Evolutionary conservation across 2,329 filamentous ascomycete genomes (phyloP).

Genomic region (Colletotrichum sp.): DNA sequence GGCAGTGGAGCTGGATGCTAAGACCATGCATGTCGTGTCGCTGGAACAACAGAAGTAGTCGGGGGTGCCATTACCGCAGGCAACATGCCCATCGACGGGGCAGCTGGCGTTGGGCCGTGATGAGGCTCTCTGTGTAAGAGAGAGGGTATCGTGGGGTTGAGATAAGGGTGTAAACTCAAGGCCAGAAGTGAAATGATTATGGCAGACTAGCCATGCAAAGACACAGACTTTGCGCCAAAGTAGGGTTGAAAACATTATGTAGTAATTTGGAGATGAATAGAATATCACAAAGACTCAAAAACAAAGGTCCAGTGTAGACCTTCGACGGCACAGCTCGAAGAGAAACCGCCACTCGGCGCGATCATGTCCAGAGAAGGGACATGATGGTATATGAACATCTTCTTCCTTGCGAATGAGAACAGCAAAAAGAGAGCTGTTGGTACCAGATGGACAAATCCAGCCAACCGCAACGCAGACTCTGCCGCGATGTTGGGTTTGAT

Average conservation of each 20-base stretch:
- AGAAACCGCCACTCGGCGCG: not conserved
- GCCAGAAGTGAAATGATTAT: not conserved
- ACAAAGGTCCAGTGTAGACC: not conserved
- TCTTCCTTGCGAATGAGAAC: not conserved
- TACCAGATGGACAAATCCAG: not conserved
- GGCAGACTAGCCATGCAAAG: not conserved
- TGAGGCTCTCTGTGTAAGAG: not conserved
- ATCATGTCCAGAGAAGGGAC: not conserved
- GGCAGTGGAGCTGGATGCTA: constrained; percentile 68
- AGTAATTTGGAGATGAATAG: not conserved
- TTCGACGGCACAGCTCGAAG: not conserved
- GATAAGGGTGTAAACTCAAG: not conserved
- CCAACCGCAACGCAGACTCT: constrained; percentile 11
- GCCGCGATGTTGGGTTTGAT: constrained; percentile 10
- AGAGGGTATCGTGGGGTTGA: not conserved
- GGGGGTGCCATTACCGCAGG: constrained; percentile 47
- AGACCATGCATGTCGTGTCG: constrained; percentile 58
- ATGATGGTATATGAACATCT: constrained; percentile 6
- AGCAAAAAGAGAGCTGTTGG: not conserved
- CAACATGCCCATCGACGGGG: not conserved
- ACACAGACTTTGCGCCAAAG: not conserved
- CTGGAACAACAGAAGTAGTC: constrained; percentile 70
- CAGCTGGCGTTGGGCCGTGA: constrained; percentile 8
- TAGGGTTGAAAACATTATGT: not conserved
- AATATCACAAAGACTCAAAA: not conserved